Conservation (phyloP, 345 rosid genomes). For the Moricandia arvensis region DNA sequence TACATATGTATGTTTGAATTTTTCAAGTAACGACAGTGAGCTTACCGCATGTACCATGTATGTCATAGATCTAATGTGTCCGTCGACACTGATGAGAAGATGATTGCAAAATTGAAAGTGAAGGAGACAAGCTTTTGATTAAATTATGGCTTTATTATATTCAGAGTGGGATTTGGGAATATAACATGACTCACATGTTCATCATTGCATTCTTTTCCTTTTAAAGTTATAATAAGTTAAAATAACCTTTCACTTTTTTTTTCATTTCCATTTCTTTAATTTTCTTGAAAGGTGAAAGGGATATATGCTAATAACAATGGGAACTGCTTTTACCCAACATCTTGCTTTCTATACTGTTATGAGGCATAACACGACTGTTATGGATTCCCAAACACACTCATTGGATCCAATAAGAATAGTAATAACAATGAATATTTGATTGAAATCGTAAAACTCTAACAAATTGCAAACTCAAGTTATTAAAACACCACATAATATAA, state of each 20-base stretch:
- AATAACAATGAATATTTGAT: background rate
- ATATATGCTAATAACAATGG: conserved; percentile 36
- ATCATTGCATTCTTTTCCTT: conserved; percentile 29
- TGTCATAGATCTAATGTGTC: conserved; percentile 11
- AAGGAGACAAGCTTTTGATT: conserved; percentile 36
- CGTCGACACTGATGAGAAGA: conserved; percentile 31
- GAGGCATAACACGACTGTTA: conserved; percentile 30
- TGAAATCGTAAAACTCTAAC: background rate
- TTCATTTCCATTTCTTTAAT: conserved; percentile 24
- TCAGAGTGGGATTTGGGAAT: conserved; percentile 40
- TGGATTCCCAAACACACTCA: conserved; percentile 35
- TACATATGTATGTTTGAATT: background rate
- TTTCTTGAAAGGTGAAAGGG: conserved; percentile 29
- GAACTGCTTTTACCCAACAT: conserved; percentile 31
- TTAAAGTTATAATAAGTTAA: conserved; percentile 25
- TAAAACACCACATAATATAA: background rate
- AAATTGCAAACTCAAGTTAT: background rate
- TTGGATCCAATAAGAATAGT: conserved; percentile 27
- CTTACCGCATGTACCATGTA: conserved; percentile 7
- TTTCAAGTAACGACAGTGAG: conserved; percentile 5
- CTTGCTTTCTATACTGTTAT: conserved; percentile 26
- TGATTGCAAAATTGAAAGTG: conserved; percentile 37
- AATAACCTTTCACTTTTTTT: conserved; percentile 26
- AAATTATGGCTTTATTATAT: conserved; percentile 15
- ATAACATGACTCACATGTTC: conserved; percentile 40